Base-by-base conservation (phyloP, 2,329 filamentous ascomycete species). In the Neofusicoccum cordaticola region DNA sequence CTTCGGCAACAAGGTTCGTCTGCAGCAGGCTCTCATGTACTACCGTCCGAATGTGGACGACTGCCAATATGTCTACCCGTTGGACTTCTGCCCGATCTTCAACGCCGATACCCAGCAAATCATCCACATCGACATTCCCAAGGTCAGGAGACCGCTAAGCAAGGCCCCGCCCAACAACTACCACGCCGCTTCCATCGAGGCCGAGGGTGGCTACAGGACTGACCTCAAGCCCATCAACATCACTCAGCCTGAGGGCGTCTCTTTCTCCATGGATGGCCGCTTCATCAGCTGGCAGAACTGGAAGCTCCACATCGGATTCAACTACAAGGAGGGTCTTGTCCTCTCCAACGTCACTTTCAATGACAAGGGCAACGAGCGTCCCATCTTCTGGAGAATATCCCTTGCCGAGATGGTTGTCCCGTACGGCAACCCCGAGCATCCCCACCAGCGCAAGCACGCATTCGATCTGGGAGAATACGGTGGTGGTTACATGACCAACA, bases 1-100 rank as follows among this genome's bases (percentile, higher is more conserved):
- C 50, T 95, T 93, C 71, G 93, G 93, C 67, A 94, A 81, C 74
- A 82, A 82, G 48, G 83, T 92, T 48, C 88, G 93, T 63, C 85
- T 97, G 3, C 93, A 97, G 79, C 93, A 97, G 79, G 93, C 92
- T 1, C 82, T 97, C 63, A 96, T 97, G 92, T 97, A 97, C 82
- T 97, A 96, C 78, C 88, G 93, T 15, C 93, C 93, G 3, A 84
- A 94, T 70, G 73, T 90, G 17, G 93, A 97, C 72, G 91, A 94
- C 79, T 92, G 87, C 76, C 93, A 97, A 79, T 97, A 97, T 78
- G 90, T 90, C 44, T 97, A 89, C 74, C 93, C 93, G 0, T 85
- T 97, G 61, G 93, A 97, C 78, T 97, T 97, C 79, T 96, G 92
- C 73, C 93, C 93, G 1, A 96, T 97, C 72, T 96, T 88, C 78